phyloP scores from a whole-genome alignment of 768 basidiomycete genomes.

The Hygrophorus russula region DNA sequence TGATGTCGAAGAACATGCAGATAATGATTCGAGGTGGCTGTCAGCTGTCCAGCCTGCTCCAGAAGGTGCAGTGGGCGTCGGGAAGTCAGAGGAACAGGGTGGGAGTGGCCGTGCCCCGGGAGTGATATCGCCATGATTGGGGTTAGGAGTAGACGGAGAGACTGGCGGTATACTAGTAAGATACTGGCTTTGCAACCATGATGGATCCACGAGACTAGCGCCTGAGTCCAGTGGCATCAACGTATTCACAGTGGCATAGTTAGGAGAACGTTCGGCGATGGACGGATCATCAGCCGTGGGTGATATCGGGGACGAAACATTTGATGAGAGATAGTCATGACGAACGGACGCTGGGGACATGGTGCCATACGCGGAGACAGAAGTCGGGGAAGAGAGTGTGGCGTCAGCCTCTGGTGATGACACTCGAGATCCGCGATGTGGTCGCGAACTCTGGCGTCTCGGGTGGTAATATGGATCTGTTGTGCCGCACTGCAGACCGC shows the following conservation, averaged over 20 bases:
- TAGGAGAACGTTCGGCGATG: neutral
- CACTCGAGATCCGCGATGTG: constrained; percentile 21
- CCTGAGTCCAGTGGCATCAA: neutral
- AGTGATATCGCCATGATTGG: neutral
- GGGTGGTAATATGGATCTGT: constrained; percentile 17
- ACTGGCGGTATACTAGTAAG: neutral
- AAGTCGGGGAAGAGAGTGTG: constrained; percentile 10
- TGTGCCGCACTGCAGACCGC: neutral
- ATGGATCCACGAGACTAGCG: neutral
- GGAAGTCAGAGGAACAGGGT: neutral
- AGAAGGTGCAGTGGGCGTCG: neutral
- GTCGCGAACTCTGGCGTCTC: constrained; percentile 17
- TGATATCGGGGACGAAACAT: constrained; percentile 13
- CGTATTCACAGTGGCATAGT: neutral
- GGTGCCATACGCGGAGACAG: constrained; percentile 4
- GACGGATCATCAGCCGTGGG: constrained; percentile 6
- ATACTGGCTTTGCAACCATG: constrained; percentile 3
- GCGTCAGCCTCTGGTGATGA: constrained; percentile 26
- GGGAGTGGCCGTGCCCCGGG: too few relatives aligned
- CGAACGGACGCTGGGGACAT: constrained; percentile 1
- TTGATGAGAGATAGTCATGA: constrained; percentile 7
- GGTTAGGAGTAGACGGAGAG: neutral
- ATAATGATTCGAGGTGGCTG: neutral
- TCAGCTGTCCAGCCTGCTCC: neutral
- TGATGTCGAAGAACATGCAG: neutral